These are phyloP conservation scores for Flaveria brownii DNA, from an alignment of 129 eudicot genomes.

Conservation along the genomic window DNA sequence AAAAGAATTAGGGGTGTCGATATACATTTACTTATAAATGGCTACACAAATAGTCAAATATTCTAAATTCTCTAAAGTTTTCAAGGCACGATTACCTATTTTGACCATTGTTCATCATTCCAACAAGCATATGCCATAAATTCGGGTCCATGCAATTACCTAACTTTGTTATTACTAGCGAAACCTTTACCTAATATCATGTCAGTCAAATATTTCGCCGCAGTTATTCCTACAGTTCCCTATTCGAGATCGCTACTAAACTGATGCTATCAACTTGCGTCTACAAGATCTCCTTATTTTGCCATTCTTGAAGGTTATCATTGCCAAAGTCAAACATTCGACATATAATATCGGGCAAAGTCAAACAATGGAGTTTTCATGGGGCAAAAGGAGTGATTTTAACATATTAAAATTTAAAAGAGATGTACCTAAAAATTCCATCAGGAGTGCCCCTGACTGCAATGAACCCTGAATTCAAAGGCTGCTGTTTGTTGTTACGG, in stretches of 20 bases:
- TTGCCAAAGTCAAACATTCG: background rate
- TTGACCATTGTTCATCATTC: background rate
- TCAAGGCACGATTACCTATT: background rate
- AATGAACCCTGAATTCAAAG: conserved; percentile 92
- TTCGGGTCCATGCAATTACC: background rate
- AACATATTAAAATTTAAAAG: conserved; percentile 2
- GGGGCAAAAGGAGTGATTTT: background rate
- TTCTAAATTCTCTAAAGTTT: background rate
- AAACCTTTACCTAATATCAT: background rate
- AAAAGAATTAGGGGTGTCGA: no score
- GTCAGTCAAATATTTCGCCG: background rate
- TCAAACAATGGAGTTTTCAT: background rate
- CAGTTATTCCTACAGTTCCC: background rate
- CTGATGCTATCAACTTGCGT: background rate
- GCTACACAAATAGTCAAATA: background rate
- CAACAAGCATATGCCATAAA: background rate
- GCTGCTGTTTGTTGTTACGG: conserved; percentile 94
- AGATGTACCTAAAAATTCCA: conserved; percentile 66
- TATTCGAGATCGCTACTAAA: background rate
- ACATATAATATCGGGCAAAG: background rate
- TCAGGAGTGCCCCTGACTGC: conserved; percentile 85
- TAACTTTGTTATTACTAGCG: background rate
- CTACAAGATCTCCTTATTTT: background rate
- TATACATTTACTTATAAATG: background rate
- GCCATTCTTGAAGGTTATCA: background rate